phyloP scores from a whole-genome alignment of 495 filamentous ascomycete genomes.

The Achaetomiella virescens region DNA sequence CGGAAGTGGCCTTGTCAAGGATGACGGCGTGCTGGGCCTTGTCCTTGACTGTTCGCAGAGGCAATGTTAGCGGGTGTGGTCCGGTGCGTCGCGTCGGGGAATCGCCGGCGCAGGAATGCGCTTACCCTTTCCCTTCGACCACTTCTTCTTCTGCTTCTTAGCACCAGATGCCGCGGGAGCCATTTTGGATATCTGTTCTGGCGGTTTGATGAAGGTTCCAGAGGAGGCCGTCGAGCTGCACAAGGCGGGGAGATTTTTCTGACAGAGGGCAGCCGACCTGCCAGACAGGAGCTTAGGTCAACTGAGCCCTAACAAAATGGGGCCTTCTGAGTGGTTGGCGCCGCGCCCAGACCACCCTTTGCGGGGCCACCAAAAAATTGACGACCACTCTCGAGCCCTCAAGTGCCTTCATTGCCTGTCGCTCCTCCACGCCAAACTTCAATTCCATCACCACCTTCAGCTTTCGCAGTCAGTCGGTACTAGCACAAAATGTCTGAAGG shows the following conservation, averaged over 20 bases:
- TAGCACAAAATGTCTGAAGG: slow-evolving; percentile 84
- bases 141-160: slow-evolving; percentile 99
- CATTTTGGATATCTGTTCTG: slow-evolving; percentile 44
- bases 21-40: slow-evolving; percentile 97
- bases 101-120: slow-evolving; percentile 2
- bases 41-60: slow-evolving; percentile 79
- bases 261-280: slow-evolving; percentile 11
- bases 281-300: slow-evolving; percentile 28
- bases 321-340: slow-evolving; percentile 27
- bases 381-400: slow-evolving; percentile 22
- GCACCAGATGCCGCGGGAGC: slow-evolving; percentile 78
- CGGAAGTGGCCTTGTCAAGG: slow-evolving; percentile 71
- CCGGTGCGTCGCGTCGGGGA: slow-evolving; percentile 2
- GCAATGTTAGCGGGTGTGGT: slow-evolving; percentile 19
- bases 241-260: slow-evolving; percentile 39
- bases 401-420: slow-evolving; percentile 11
- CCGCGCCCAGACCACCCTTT: slow-evolving; percentile 16
- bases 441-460: slow-evolving; percentile 17
- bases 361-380: slow-evolving; percentile 40
- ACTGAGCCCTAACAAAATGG: slow-evolving; percentile 33
- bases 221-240: slow-evolving; percentile 28
- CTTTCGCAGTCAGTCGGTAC: slow-evolving; percentile 23
- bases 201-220: slow-evolving; percentile 38
- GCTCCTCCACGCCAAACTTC: slow-evolving; percentile 3
- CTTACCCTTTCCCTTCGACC: slow-evolving; percentile 91